Evolutionary conservation across 192 early-diverging fungal species (phyloP).

Genomic region (Jimgerdemannia flammicorona): DNA sequence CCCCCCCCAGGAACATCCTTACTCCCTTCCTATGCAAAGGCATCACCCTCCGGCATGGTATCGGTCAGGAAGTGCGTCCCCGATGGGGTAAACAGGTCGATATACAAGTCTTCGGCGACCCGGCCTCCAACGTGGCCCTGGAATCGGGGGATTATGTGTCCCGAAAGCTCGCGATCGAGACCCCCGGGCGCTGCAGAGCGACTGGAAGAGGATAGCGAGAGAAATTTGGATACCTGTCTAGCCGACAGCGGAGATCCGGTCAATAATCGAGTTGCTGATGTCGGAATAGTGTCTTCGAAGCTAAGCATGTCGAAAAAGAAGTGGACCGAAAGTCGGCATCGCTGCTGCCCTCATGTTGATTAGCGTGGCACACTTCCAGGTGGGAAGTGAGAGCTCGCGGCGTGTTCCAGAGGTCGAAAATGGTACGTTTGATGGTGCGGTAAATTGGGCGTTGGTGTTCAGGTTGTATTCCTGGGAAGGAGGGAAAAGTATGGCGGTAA

Average conservation of each 20-base stretch:
- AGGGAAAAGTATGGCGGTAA: neutral
- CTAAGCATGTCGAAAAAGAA: slow-evolving; percentile 28
- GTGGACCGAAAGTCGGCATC: slow-evolving; percentile 4
- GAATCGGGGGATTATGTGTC: slow-evolving; percentile 34
- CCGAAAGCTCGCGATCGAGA: slow-evolving; percentile 25
- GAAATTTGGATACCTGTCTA: slow-evolving; percentile 27
- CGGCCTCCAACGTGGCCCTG: neutral
- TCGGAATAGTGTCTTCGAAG: slow-evolving; percentile 35
- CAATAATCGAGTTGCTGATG: slow-evolving; percentile 32
- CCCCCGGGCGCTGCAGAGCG: slow-evolving; percentile 21
- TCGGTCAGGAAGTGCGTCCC: too few relatives aligned
- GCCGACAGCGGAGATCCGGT: slow-evolving; percentile 20
- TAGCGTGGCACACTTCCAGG: neutral
- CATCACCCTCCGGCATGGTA: neutral
- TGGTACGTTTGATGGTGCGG: neutral
- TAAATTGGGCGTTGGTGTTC: neutral
- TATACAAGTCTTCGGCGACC: neutral
- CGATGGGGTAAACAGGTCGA: neutral
- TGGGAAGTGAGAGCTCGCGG: neutral
- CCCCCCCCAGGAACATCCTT: neutral
- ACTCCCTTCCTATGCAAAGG: neutral
- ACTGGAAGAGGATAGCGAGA: slow-evolving; percentile 29
- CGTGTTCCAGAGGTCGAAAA: neutral
- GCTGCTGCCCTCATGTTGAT: neutral
- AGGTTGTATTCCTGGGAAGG: neutral